Base-by-base conservation (phyloP, 2,329 filamentous ascomycete genomes). In the Aspergillus puulaauensis region DNA sequence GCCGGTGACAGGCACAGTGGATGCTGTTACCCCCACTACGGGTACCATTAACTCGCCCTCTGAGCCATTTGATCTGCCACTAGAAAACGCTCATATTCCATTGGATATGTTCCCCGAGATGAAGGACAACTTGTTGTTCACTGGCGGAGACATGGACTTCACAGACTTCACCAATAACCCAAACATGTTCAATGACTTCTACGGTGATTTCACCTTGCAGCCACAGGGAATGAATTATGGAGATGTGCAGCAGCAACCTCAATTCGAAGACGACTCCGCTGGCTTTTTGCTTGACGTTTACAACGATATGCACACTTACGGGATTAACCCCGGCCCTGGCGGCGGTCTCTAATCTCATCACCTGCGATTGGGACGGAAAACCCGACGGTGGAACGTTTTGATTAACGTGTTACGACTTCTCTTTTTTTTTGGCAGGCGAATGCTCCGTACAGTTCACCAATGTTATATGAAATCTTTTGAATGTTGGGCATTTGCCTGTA, bases 281-380 rank as follows among this genome's bases (percentile, higher is more conserved):
- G 40, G 39, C n/a, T 58, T 58, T 24, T 41, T 58, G 17, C 46
- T 58, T 17, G 56, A 58, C 47, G 48, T 54, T 21, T 58, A 58
- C 41, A 58, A 58, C n/a, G 56, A 58, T 19, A 58, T 58, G 56
- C 39, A 54, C 47, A 51, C 51, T 6, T 58, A 58, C 46, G 56
- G 56, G 40, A 41, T 58, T 24, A 54, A 54, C 39, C 56, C 56
- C n/a, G 45, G 52, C 45, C 56, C 51, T 50, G 45, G 52, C 15
- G 45, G 52, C 19, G 56, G 56, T 44, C 44, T 58, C 46, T 58
- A 45, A 54, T 54, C 46, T 35, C 51, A n/a, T 51, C 47, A 56
- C 27, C 7, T 11, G 46, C 44, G 31, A 24, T 58, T 51, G 40
- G 47, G 39, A 50, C 14, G 33, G 24, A 57, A 41, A 51, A 46